phyloP scores from a whole-genome alignment of 345 rosid genomes.

The Populus tremula region DNA sequence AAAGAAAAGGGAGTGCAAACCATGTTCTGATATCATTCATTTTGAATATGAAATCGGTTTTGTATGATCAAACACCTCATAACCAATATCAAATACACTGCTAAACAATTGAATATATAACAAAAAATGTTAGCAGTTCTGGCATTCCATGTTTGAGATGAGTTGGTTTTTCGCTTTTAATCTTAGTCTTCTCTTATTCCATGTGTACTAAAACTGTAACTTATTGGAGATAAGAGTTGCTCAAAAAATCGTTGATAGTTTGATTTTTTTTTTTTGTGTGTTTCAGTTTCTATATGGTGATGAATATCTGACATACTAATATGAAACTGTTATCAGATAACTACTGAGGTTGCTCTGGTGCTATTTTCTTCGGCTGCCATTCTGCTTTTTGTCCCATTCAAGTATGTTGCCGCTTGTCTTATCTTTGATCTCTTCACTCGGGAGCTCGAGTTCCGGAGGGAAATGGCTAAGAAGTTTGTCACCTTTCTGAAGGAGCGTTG shows the following conservation, averaged over 20 bases:
- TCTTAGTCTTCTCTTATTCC: not conserved
- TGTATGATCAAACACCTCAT: not conserved
- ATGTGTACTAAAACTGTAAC: not conserved
- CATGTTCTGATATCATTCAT: not conserved
- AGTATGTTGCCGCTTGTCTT: constrained; percentile 63
- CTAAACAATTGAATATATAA: not conserved
- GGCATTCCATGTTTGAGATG: not conserved
- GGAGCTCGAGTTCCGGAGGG: constrained; percentile 79
- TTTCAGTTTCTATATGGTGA: not conserved
- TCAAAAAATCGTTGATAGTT: not conserved
- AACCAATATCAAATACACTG: not conserved
- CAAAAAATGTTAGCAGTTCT: not conserved
- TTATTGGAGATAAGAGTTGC: not conserved
- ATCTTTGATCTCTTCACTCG: constrained; percentile 75
- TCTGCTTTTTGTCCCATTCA: constrained; percentile 74
- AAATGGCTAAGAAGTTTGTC: constrained; percentile 63
- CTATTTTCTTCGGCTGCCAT: constrained; percentile 56
- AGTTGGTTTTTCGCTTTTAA: not conserved
- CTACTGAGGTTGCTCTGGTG: constrained; percentile 72
- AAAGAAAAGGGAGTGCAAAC: not conserved
- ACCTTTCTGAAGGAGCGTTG: constrained; percentile 73
- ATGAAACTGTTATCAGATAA: constrained; percentile 46
- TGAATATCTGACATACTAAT: not conserved
- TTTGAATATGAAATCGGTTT: not conserved
- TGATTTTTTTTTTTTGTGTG: not conserved